These are phyloP conservation scores for Evansstolkia leycettana DNA, from an alignment of 495 filamentous ascomycete genomes.

Conservation along the genomic window DNA sequence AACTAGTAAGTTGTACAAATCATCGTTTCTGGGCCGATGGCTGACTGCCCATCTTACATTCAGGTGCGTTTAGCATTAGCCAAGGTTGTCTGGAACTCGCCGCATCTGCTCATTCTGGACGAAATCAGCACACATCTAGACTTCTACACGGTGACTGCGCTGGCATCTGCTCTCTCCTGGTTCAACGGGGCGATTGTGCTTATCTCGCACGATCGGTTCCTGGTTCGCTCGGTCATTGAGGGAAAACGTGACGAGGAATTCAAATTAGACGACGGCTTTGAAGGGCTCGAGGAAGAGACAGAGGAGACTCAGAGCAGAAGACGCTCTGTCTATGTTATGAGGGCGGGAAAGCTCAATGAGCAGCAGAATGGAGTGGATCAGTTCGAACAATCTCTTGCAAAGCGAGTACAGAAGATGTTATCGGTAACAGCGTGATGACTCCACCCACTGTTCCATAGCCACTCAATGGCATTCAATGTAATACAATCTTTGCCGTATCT, in stretches of 20 bases:
- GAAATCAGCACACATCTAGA: slow-evolving; percentile 83
- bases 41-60: slow-evolving; percentile 1
- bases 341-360: slow-evolving; percentile 41
- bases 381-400: slow-evolving; percentile 54
- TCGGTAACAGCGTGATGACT: not conserved
- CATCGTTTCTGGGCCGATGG: not conserved
- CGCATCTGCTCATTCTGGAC: slow-evolving; percentile 67
- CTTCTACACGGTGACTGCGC: slow-evolving; percentile 58
- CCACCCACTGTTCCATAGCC: too few relatives aligned
- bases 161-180: slow-evolving; percentile 47
- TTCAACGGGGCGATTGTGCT: slow-evolving; percentile 63
- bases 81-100: slow-evolving; percentile 49
- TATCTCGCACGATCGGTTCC: slow-evolving; percentile 68
- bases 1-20: slow-evolving; percentile 33
- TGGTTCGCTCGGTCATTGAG: slow-evolving; percentile 57
- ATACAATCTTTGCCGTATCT: too few relatives aligned
- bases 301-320: slow-evolving; percentile 33
- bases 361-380: slow-evolving; percentile 46
- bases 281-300: slow-evolving; percentile 33
- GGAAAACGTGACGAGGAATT: slow-evolving; percentile 36
- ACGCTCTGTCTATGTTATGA: slow-evolving; percentile 48
- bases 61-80: slow-evolving; percentile 67
- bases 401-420: slow-evolving; percentile 35
- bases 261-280: slow-evolving; percentile 36
- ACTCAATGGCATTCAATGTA: too few relatives aligned